phyloP scores from a whole-genome alignment of 768 basidiomycete species.

The Tylopilus intermedius region DNA sequence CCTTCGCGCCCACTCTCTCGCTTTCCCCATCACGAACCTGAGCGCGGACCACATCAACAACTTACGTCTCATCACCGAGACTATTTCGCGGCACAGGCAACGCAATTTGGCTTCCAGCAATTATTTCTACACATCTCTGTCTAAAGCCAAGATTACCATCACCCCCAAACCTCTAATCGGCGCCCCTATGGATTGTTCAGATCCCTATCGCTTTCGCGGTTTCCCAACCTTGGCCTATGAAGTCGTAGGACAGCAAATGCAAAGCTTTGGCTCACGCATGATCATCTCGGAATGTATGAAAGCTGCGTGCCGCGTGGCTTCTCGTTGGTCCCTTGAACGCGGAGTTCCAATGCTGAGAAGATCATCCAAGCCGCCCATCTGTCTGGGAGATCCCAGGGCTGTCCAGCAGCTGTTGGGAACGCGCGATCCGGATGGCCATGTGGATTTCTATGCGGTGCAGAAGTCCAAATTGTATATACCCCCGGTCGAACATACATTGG shows the following conservation, averaged over 20 bases:
- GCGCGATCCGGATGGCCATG: constrained; percentile 44
- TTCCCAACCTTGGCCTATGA: constrained; percentile 50
- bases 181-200: constrained; percentile 25
- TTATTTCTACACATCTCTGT: constrained; percentile 23
- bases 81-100: constrained; percentile 24
- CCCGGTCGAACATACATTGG: constrained; percentile 41
- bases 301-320: constrained; percentile 69
- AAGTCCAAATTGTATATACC: constrained; percentile 32
- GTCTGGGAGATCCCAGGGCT: constrained; percentile 28
- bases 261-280: constrained; percentile 41
- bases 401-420: constrained; percentile 43
- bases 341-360: constrained; percentile 65
- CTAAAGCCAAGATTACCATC: constrained; percentile 27
- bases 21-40: constrained; percentile 6
- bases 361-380: constrained; percentile 30
- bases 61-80: constrained; percentile 30
- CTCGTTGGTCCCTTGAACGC: constrained; percentile 59
- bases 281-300: constrained; percentile 83
- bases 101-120: constrained; percentile 20
- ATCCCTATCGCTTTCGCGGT: constrained; percentile 37
- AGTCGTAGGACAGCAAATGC: constrained; percentile 28
- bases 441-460: constrained; percentile 37
- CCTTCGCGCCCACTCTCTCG: not conserved
- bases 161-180: constrained; percentile 29
- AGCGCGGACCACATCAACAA: constrained; percentile 21